Percentiles rank a stretch among this genome's conserved stretches.
These are phyloP conservation scores for Lipomyces mesembrius DNA, from an alignment of 805 yeast species.

Conservation along the genomic window DNA sequence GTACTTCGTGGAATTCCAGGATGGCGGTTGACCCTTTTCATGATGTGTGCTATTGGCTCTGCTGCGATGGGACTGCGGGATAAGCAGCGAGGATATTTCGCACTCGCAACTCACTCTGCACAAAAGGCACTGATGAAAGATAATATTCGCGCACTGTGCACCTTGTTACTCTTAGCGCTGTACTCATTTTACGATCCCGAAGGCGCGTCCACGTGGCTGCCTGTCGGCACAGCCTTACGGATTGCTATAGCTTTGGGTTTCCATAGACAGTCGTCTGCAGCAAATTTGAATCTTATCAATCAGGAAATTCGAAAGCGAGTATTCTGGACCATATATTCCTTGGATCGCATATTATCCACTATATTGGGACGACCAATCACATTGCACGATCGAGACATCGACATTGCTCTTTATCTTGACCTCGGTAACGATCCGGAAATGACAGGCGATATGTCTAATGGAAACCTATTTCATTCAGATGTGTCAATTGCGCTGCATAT, in stretches of 20 bases:
- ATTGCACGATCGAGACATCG: slow-evolving; percentile 57
- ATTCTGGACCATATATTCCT: slow-evolving; percentile 41
- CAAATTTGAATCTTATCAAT: slow-evolving; percentile 29
- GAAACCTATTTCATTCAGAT: slow-evolving; percentile 15
- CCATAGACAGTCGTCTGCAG: slow-evolving; percentile 37
- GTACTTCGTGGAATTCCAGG: slow-evolving; percentile 16
- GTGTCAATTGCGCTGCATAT: slow-evolving; percentile 28
- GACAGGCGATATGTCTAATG: slow-evolving; percentile 6
- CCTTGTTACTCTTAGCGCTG: slow-evolving; percentile 28
- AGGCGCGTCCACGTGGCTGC: slow-evolving; percentile 44
- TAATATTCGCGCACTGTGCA: slow-evolving; percentile 26
- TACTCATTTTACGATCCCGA: slow-evolving; percentile 41
- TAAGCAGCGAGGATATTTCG: slow-evolving; percentile 20
- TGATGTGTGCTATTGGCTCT: slow-evolving; percentile 29
- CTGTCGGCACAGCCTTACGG: slow-evolving; percentile 42
- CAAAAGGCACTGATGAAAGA: slow-evolving; percentile 12
- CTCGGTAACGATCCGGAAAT: slow-evolving; percentile 17
- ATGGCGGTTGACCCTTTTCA: slow-evolving; percentile 25
- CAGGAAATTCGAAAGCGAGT: slow-evolving; percentile 40
- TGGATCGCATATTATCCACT: slow-evolving; percentile 52
- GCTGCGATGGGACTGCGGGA: slow-evolving; percentile 25
- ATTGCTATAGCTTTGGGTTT: slow-evolving; percentile 41
- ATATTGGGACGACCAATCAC: slow-evolving; percentile 57
- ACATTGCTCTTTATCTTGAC: slow-evolving; percentile 36
- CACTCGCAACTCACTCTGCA: slow-evolving; percentile 13